phyloP scores from a whole-genome alignment of 2,329 filamentous ascomycete species.

The Penicillium sp. region DNA sequence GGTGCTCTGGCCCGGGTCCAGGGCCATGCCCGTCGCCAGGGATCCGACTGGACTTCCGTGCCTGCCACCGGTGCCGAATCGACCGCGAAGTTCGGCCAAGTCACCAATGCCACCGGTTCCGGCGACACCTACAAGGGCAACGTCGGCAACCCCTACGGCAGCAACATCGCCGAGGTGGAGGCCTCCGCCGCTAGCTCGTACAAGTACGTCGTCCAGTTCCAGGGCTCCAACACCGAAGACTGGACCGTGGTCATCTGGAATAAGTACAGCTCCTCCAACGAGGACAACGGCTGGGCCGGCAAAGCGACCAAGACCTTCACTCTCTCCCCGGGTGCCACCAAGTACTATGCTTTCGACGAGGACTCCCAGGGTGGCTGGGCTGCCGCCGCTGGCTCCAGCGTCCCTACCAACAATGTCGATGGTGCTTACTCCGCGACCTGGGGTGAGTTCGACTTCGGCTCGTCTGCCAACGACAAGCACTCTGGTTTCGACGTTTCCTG shows the following conservation, averaged over 20 bases:
- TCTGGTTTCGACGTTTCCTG: conserved; percentile 36
- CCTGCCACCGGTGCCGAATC: conserved; percentile 23
- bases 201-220: conserved; percentile 37
- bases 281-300: conserved; percentile 36
- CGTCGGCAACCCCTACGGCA: conserved; percentile 39
- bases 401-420: conserved; percentile 26
- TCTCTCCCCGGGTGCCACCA: conserved; percentile 31
- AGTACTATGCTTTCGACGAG: conserved; percentile 36
- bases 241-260: conserved; percentile 41
- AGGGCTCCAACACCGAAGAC: conserved; percentile 30
- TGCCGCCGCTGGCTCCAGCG: conserved; percentile 21
- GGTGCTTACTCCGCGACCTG: conserved; percentile 33
- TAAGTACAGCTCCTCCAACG: conserved; percentile 34
- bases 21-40: conserved; percentile 26
- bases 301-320: conserved; percentile 29
- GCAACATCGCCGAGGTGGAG: conserved; percentile 42
- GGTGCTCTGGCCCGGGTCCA: conserved; percentile 20
- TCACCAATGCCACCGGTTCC: conserved; percentile 21
- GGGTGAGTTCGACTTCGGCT: conserved; percentile 36
- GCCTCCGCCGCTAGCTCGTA: conserved; percentile 29
- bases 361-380: conserved; percentile 37
- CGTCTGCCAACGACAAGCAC: conserved; percentile 26
- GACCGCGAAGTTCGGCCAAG: conserved; percentile 34
- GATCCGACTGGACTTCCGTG: conserved; percentile 17
- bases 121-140: conserved; percentile 38